Base-by-base conservation (phyloP, 2,329 filamentous ascomycete species). In the Clonostachys solani region DNA sequence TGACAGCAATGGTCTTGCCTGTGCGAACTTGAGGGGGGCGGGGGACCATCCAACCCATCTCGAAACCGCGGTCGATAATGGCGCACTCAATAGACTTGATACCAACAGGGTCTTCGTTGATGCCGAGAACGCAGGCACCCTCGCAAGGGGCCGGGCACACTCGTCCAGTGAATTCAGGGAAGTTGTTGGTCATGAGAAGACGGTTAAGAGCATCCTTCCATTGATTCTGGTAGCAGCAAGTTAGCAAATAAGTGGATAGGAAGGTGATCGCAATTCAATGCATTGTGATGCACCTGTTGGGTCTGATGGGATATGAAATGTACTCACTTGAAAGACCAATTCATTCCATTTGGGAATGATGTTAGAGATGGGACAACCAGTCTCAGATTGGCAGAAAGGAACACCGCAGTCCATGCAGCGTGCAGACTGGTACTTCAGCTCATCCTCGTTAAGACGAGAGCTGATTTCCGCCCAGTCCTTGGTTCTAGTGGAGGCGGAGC, bases 331-430 rank as follows among this genome's bases (percentile, higher is more conserved):
- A 16, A 83, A 84, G 0, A 95, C 81, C 9, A 96, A 54, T 51
- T 96, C 91, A 48, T 95, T 96, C 89, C 89, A 96, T 58, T 96
- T 96, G 48, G 92, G 92, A 59, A 97, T 97, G 62, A 97, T 95
- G 73, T 97, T 97, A 56, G 86, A 91, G 66, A 96, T 96, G 2
- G 92, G 92, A 65, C 92, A 97, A 43, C 92, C 92, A 53, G 89
- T 91, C 58, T 97, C 92, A 17, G 91, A 96, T 68, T 97, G 92
- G 60, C 92, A 97, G 80, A 97, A 97, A 2, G 92, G 92, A 51
- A 97, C 92, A 81, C 92, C 92, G 52, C 92, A 97, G 72, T 97
- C 92, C 92, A 97, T 97, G 76, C 92, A 97, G 54, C 92, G 89
- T 51, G 92, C 92, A 42, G 91, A 87, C 70, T 97, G 92, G 63